Base-by-base conservation (phyloP, 1,284 basidiomycete species). In the Trichosporon sp. region DNA sequence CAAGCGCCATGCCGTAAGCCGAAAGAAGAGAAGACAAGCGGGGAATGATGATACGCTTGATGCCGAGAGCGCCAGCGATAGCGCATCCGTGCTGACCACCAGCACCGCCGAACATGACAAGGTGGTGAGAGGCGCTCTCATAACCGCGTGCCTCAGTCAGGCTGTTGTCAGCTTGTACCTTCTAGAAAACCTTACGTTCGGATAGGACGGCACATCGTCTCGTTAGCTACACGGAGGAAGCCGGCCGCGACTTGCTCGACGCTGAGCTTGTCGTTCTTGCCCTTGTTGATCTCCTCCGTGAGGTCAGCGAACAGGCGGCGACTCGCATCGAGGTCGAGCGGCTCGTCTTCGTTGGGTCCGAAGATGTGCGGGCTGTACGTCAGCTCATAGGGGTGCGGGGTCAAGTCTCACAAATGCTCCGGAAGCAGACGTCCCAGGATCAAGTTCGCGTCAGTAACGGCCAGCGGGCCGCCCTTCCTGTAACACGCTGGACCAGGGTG, bases 401-500 rank as follows among this genome's bases (percentile, higher is more conserved):
- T 2, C 9, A 7, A 21, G 65, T n/a, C 68, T n/a, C 29, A 72
- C 71, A 82, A 81, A 73, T 89, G 90, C 69, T 90, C 88, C 0
- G 77, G 78, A 5, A 80, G 65, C 7, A 83, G 71, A 2, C 81
- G 74, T 1, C 81, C 81, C 3, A 83, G 80, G 21, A 81, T 67
- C 13, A 83, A 73, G 70, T 83, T 83, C 12, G 80, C 81, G 64
- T 83, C 81, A 0, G 81, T 85, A 12, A 80, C 73, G 12, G 80
- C 77, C 13, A 82, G 74, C 0, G 78, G 77, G 4, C 80, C 80
- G 15, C 77, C 78, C 70, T 82, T 83, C 53, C 76, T 72, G 69
- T 80, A 81, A 62, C 76, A 79, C 0, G 75, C 74, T 1, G 76
- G 77, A 2, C 75, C 76, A 7, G 73, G 73, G 62, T 72, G 73